Evolutionary conservation across 1,284 basidiomycete species (phyloP).

Genomic region (Sporisorium reilianum): DNA sequence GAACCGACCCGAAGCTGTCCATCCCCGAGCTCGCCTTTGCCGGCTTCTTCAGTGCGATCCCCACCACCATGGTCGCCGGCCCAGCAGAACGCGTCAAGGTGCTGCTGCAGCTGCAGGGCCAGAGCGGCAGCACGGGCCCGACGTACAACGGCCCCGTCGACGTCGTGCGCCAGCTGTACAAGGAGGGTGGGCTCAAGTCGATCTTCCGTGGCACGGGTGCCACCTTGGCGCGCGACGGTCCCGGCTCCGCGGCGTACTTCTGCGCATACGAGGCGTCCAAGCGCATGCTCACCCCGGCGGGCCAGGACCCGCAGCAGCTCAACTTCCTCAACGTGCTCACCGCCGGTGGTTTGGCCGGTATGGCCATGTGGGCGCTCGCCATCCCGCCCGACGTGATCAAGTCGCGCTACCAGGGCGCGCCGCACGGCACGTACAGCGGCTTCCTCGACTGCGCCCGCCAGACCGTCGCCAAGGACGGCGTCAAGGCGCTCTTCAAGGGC

Average conservation of each 20-base stretch:
- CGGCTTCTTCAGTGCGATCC: constrained; percentile 93
- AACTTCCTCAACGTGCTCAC: constrained; percentile 89
- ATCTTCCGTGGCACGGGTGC: constrained; percentile 94
- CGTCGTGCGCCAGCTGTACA: constrained; percentile 90
- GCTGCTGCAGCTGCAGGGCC: constrained; percentile 89
- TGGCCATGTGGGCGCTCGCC: constrained; percentile 79
- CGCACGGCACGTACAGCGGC: constrained; percentile 92
- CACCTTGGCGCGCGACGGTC: constrained; percentile 92
- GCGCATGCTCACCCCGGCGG: constrained; percentile 80
- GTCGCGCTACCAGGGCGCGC: constrained; percentile 96
- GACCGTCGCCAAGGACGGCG: constrained; percentile 91
- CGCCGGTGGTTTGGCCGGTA: constrained; percentile 93
- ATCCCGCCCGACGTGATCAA: constrained; percentile 75
- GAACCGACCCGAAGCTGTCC: constrained; percentile 77
- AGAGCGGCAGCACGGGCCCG: constrained; percentile 75
- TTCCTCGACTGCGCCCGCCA: constrained; percentile 92
- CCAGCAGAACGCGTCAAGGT: constrained; percentile 99
- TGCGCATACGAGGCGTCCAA: constrained; percentile 96
- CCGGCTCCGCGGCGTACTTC: constrained; percentile 97
- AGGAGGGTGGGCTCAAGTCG: constrained; percentile 90
- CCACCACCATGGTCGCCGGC: constrained; percentile 89
- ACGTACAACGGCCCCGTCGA: constrained; percentile 93
- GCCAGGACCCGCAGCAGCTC: constrained; percentile 81
- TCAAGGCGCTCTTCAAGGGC: constrained; percentile 92
- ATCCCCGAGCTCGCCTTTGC: constrained; percentile 87